phyloP scores from a whole-genome alignment of 768 basidiomycete species.

The Obba rivulosa region DNA sequence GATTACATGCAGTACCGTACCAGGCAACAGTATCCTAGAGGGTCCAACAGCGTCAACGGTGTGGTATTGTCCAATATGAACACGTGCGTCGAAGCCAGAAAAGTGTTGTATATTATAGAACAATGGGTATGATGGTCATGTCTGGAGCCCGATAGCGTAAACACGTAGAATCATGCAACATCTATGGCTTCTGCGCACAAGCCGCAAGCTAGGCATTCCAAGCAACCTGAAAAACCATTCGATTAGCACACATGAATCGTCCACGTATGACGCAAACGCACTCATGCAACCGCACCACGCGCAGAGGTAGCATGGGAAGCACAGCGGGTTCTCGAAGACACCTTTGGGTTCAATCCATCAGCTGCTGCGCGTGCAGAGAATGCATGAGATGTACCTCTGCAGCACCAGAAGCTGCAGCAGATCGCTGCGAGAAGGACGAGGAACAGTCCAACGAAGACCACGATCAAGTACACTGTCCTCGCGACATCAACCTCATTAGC shows the following conservation, averaged over 20 bases:
- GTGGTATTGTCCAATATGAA: no score
- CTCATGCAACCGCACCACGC: conserved; percentile 63
- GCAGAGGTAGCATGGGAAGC: conserved; percentile 69
- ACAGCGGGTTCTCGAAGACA: conserved; percentile 46
- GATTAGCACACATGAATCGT: neutral
- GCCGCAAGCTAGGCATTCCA: conserved; percentile 69
- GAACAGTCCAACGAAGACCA: conserved; percentile 59
- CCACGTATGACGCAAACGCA: no score
- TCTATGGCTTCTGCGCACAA: conserved; percentile 52
- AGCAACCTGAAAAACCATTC: conserved; percentile 33
- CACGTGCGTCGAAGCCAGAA: no score
- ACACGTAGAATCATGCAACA: neutral
- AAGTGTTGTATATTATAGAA: no score
- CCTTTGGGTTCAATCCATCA: neutral
- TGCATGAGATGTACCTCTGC: conserved; percentile 43
- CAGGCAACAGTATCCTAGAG: no score
- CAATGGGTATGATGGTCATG: no score
- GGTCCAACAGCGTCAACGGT: no score
- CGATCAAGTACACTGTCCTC: conserved; percentile 51
- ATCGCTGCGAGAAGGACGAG: conserved; percentile 49
- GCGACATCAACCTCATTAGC: neutral
- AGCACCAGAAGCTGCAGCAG: conserved; percentile 64
- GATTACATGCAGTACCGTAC: no score
- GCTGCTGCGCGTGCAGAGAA: neutral
- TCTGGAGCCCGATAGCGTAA: no score